Base-by-base conservation (phyloP, 306 rosid genomes). In the Malus fusca region DNA sequence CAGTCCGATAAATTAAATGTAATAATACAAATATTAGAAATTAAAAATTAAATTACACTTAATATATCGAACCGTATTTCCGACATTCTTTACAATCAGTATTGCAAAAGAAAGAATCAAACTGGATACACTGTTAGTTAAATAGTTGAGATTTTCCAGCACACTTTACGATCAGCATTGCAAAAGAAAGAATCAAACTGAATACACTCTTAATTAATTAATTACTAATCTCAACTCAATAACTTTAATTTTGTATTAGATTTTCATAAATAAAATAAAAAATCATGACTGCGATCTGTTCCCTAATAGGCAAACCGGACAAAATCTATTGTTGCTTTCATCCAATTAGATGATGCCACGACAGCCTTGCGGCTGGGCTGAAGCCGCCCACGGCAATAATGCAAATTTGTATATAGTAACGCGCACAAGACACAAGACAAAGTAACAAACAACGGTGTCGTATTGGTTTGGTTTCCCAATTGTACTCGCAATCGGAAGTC, bases 41-140 rank as follows among this genome's bases (percentile, higher is more conserved):
- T 5, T 5, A 35, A 35, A 6, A 33, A 33, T 1, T 0, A 35
- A 33, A 33, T 33, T 35, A 6, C 8, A 35, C 8, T 35, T 5
- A 0, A 35, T 35, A 35, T 35, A 35, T 35, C 0, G 2, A 0
- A 0, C 2, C 2, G 8, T 35, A 2, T 35, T 35, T 35, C 0
- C 0, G 0, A 1, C 8, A 6, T 0, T 0, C 8, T 6, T 35
- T 35, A 6, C 0, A 6, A 6, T 35, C 2, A 35, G 2, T 6
- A 35, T 6, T 33, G 7, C 37, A 33, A 0, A 33, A 33, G 37
- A 5, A 33, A 33, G 7, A 33, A 33, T 33, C 37, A 1, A 33
- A 33, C 7, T 5, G 1, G 5, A 33, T 33, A 33, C 37, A 33
- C 37, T 33, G 7, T 33, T 5, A 33, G 5, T 33, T 33, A 33